These are phyloP conservation scores for Fragilaria crotonensis DNA, from an alignment of 108 stramenopile species.

Conservation along the genomic window DNA sequence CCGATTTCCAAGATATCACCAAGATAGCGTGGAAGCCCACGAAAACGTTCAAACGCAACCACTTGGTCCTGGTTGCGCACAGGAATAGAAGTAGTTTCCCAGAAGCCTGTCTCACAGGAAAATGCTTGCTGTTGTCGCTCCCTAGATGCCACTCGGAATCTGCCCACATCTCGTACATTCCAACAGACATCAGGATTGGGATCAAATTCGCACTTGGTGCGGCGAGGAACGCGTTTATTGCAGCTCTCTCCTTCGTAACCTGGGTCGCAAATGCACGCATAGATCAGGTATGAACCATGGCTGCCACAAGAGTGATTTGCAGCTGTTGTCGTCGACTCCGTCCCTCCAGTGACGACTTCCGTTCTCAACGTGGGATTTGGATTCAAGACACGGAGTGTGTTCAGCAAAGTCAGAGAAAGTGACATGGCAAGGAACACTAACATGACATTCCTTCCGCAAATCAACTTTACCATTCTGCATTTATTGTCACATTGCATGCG, in stretches of 20 bases:
- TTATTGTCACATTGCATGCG: no score
- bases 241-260: no score
- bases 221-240: no score
- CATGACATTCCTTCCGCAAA: no score
- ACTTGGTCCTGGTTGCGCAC: not conserved
- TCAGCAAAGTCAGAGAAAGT: not conserved
- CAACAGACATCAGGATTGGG: not conserved
- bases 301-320: no score
- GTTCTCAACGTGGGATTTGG: not conserved
- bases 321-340: no score
- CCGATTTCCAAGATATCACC: not conserved
- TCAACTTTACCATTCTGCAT: no score
- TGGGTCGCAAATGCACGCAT: no score
- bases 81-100: not conserved
- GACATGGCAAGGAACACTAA: no score
- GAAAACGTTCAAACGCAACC: not conserved
- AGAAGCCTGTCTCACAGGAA: not conserved
- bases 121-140: not conserved
- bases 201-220: no score
- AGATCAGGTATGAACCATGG: no score
- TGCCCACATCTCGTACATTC: not conserved
- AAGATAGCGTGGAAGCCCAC: not conserved
- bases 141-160: not conserved
- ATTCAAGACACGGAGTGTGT: no score
- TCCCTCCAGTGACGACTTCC: constrained; percentile 1